These are phyloP conservation scores for Phanerochaete carnosa DNA, from an alignment of 768 basidiomycete genomes.

Conservation along the genomic window DNA sequence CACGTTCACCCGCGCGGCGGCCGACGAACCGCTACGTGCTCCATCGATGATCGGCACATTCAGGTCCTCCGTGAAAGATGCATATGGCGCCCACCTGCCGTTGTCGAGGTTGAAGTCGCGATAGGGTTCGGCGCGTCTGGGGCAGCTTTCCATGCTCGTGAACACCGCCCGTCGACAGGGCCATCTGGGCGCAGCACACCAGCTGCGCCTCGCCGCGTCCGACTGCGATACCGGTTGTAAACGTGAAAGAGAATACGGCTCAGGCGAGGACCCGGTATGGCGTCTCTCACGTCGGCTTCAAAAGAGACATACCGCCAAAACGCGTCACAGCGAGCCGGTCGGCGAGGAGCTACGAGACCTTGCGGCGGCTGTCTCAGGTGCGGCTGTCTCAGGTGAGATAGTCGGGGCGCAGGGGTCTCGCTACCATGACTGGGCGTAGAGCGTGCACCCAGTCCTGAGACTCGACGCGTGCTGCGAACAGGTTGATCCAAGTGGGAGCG, in stretches of 20 bases:
- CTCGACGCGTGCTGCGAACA: neutral
- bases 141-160: conserved; percentile 49
- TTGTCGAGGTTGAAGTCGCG: conserved; percentile 34
- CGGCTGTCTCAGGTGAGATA: conserved; percentile 35
- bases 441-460: neutral
- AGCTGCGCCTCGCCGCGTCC: conserved; percentile 42
- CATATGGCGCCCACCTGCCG: conserved; percentile 39
- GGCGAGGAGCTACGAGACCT: conserved; percentile 26
- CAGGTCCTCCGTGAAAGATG: conserved; percentile 34
- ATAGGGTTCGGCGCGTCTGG: conserved; percentile 35
- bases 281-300: conserved; percentile 13
- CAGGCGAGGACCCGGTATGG: conserved; percentile 25
- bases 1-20: conserved; percentile 55
- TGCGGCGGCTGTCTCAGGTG: conserved; percentile 30
- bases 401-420: conserved; percentile 12
- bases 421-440: conserved; percentile 11
- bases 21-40: conserved; percentile 51
- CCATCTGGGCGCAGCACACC: conserved; percentile 35
- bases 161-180: conserved; percentile 47
- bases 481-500: neutral
- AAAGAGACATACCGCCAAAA: conserved; percentile 20
- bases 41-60: conserved; percentile 49
- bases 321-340: conserved; percentile 18
- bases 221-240: conserved; percentile 38
- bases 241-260: conserved; percentile 33